Base-by-base conservation (phyloP, 1,284 basidiomycete species). In the Pascua sp. region DNA sequence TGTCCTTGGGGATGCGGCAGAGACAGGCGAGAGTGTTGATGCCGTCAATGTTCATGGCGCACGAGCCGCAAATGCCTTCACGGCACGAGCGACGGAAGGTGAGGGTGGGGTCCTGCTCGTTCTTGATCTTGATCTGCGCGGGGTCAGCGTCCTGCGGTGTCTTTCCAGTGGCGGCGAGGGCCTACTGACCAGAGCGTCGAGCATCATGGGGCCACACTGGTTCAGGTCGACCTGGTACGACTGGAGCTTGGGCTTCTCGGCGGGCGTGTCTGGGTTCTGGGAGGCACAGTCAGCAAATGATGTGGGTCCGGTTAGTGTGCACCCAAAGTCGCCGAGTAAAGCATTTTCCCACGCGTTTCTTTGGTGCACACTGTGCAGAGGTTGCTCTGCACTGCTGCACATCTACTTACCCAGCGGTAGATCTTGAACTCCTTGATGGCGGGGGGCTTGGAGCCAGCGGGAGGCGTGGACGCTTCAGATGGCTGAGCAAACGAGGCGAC, bases 31-130 rank as follows among this genome's bases (percentile, higher is more conserved):
- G 86, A 4, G 95, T 98, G 83, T 98, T 98, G 78, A 91, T 86
- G 61, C 95, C 95, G 77, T 98, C 88, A 73, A 98, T 91, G 83
- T 98, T 98, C 95, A 98, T 97, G 60, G 95, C 94, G 76, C 95
- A 98, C 15, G 90, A 94, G 47, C 95, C 96, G 72, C 96, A 98
- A 70, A 98, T 98, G 61, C 95, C 95, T 81, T 98, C 95, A 66
- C 95, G 82, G 83, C 95, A 98, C 38, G 91, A 96, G 56, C 94
- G 86, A 57, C 94, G 87, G 84, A 98, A 98, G 15, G 94, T 97
- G 47, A 98, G 82, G 2, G 95, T 96, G 8, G 95, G 89, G 81
- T 98, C 95, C 32, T 94, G 75, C 78, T 98, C 94, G 79, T 98
- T 98, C 85, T 98, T 98, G 78, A 98, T 97, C 81, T 98, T 98